A percentile compares a stretch with the other conserved stretches of the same genome.
These are phyloP conservation scores for Botryotinia globosa DNA, from an alignment of 2,329 filamentous ascomycete genomes.

Conservation along the genomic window DNA sequence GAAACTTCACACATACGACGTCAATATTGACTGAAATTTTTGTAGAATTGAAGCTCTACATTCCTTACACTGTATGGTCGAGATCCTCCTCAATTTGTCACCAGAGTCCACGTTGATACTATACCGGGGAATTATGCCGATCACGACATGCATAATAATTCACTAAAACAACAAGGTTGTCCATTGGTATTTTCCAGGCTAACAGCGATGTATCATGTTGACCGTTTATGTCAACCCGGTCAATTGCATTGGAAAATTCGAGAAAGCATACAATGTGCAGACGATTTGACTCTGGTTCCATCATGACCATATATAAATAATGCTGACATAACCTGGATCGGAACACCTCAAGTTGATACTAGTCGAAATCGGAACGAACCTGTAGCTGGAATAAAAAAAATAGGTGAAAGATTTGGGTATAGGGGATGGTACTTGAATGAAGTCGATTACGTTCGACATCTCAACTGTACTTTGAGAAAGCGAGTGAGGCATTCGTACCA, in stretches of 20 bases:
- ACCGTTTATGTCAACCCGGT: constrained; percentile 16
- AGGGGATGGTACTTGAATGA: constrained; percentile 11
- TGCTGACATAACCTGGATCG: constrained; percentile 21
- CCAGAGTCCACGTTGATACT: neutral
- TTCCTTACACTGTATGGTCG: constrained; percentile 27
- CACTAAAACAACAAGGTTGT: constrained; percentile 17
- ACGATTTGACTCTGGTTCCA: constrained; percentile 25
- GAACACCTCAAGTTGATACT: constrained; percentile 26
- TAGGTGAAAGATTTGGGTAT: constrained; percentile 21
- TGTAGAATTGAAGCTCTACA: constrained; percentile 28
- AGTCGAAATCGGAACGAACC: constrained; percentile 25
- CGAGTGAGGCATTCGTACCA: constrained; percentile 88
- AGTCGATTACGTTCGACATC: too few species aligned
- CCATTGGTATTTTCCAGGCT: constrained; percentile 21
- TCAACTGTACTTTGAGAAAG: constrained; percentile 52
- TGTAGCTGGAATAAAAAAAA: constrained; percentile 26
- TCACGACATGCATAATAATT: constrained; percentile 16
- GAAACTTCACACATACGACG: neutral
- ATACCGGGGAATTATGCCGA: constrained; percentile 23
- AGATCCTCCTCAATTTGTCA: too few species aligned
- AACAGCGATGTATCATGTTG: neutral
- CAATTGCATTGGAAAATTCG: constrained; percentile 30
- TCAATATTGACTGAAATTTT: neutral
- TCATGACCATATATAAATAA: constrained; percentile 22
- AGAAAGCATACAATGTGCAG: constrained; percentile 26